Conservation (phyloP, 306 rosid species). For the Sesbania bispinosa region DNA sequence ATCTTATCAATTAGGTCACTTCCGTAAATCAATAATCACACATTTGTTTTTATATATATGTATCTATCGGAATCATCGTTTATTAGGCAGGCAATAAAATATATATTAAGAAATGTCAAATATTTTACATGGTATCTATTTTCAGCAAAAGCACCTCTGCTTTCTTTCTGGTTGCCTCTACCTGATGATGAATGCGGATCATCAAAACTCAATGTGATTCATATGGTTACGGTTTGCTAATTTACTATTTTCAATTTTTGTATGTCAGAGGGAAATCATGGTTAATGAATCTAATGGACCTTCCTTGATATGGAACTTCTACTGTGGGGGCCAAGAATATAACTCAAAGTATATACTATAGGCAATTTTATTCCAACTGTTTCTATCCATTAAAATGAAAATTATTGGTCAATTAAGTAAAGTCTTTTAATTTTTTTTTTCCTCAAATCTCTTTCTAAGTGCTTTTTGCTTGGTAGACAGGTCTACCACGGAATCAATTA, state of each 20-base stretch:
- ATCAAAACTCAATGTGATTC: not conserved
- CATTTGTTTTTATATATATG: not conserved
- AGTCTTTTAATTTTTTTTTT: no score
- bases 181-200: not conserved
- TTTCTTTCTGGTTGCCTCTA: not conserved
- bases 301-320: no score
- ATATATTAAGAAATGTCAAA: not conserved
- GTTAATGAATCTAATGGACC: not conserved
- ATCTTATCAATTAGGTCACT: slow-evolving; percentile 24
- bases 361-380: no score
- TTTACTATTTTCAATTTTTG: not conserved
- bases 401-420: no score
- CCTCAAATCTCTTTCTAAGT: no score
- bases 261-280: not conserved
- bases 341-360: no score
- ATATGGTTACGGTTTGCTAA: not conserved
- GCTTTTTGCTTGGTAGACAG: no score
- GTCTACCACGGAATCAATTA: no score
- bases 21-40: not conserved
- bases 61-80: not conserved
- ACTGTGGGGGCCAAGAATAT: not conserved
- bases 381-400: not conserved
- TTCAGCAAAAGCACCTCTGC: not conserved
- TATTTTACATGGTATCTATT: not conserved
- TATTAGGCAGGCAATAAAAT: not conserved